Percentiles rank a stretch among this genome's conserved stretches.
Evolutionary conservation across 345 rosid species (phyloP).

Genomic region (Reutealis trisperma): DNA sequence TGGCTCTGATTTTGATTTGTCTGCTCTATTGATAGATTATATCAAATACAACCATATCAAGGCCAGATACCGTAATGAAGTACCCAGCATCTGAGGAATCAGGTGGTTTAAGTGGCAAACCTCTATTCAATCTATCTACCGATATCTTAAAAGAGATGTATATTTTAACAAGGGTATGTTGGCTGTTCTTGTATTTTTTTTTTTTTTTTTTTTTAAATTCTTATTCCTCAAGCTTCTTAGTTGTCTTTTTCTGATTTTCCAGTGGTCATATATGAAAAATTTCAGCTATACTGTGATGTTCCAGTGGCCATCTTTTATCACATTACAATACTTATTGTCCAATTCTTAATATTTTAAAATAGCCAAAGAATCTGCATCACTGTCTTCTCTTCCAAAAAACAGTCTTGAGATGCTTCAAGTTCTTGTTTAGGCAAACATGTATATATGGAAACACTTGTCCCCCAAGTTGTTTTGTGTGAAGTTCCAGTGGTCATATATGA

Average conservation of each 20-base stretch:
- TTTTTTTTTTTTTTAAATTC: neutral
- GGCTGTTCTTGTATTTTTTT: slow-evolving; percentile 17
- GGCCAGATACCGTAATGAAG: slow-evolving; percentile 65
- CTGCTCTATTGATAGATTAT: slow-evolving; percentile 52
- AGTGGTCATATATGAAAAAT: too few relatives aligned
- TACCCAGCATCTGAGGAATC: slow-evolving; percentile 64
- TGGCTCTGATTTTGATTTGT: slow-evolving; percentile 5
- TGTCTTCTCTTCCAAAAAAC: neutral
- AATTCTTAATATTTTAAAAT: neutral
- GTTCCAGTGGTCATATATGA: too few relatives aligned
- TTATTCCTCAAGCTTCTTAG: neutral
- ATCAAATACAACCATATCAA: slow-evolving; percentile 88
- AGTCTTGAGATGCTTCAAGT: neutral
- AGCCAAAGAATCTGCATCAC: neutral
- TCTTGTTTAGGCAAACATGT: neutral
- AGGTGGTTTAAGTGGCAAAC: slow-evolving; percentile 95
- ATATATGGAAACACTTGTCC: neutral
- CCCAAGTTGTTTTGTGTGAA: too few relatives aligned
- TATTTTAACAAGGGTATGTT: slow-evolving; percentile 81
- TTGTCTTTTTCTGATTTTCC: too few relatives aligned
- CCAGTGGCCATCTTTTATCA: neutral
- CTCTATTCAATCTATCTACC: slow-evolving; percentile 74
- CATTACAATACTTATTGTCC: neutral
- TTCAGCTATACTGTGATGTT: neutral
- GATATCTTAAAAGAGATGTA: slow-evolving; percentile 87